Evolutionary conservation across 306 rosid species (phyloP).

Genomic region (Crataegus laevigata): DNA sequence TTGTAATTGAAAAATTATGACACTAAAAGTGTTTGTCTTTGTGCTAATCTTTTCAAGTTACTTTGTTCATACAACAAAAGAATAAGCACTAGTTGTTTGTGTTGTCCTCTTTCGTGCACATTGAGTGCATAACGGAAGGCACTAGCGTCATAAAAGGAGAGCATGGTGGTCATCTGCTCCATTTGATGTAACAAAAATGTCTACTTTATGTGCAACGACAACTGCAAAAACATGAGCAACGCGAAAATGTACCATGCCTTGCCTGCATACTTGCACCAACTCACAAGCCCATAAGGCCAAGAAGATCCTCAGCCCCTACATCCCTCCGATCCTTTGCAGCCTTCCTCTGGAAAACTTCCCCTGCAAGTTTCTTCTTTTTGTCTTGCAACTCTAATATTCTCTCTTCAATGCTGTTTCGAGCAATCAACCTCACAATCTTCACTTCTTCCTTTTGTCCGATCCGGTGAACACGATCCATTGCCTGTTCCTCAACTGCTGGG

Average conservation of each 20-base stretch:
- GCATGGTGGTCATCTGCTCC: not conserved
- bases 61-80: too few species aligned
- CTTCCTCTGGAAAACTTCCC: slow-evolving; percentile 32
- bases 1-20: too few species aligned
- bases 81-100: too few species aligned
- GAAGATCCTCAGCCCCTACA: slow-evolving; percentile 42
- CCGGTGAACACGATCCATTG: slow-evolving; percentile 80
- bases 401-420: slow-evolving; percentile 62
- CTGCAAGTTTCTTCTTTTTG: slow-evolving; percentile 42
- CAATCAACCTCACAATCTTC: slow-evolving; percentile 63
- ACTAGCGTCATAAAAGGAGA: not conserved
- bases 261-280: not conserved
- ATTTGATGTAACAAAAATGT: not conserved
- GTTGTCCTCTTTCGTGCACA: too few species aligned
- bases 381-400: slow-evolving; percentile 55
- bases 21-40: too few species aligned
- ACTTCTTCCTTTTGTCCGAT: slow-evolving; percentile 74
- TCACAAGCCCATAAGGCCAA: slow-evolving; percentile 39
- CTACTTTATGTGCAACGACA: not conserved
- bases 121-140: not conserved
- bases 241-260: not conserved
- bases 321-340: slow-evolving; percentile 25
- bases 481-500: slow-evolving; percentile 83
- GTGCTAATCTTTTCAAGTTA: too few species aligned
- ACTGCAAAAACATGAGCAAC: not conserved